Base-by-base conservation (phyloP, 169 alveolate genomes). In the Plasmodium gallinaceum region DNA sequence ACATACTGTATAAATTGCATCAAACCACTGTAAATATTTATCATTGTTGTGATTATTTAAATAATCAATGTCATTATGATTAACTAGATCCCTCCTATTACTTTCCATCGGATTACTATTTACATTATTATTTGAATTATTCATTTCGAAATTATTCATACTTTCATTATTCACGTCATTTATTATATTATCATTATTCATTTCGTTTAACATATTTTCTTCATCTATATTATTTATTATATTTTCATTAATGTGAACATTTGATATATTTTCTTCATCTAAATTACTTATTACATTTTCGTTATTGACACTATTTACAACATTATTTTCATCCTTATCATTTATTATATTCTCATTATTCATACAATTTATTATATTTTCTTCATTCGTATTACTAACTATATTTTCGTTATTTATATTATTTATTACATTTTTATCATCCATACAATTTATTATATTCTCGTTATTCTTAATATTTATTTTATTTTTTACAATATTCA, bases 11-110 rank as follows among this genome's bases (percentile, higher is more conserved):
- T 86, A 74, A 26, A 92, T 88, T 0, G 93, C 90, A 16, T 92
- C 94, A 39, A 92, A 90, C 95, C 95, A 92, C 48, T 92, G 92
- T n/a, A 64, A 58, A 43, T 92, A 88, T 32, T 74, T 46, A 4
- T 78, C 69, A 58, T 54, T 60, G 4, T 48, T 54, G 5, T 48
- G 43, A 24, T 16, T 39, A 65, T 26, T 62, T 20, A 7, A 58
- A 72, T 12, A 20, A 14, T 22, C 48, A 22, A 7, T 62, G 26
- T 7, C 61, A 24, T 16, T n/a, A n/a, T 45, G 26, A 18, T 5
- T 58, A 6, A 9, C 70, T 39, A 1, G 18, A 22, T 57, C 85
- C 60, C 43, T 70, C 3, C 9, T 46, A 32, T 51, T 58, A 22
- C 16, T 12, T 7, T 18, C 14, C 32, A 24, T 42, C 43, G n/a